A percentile compares a stretch with the other conserved stretches of the same genome.
Evolutionary conservation across 202 grass and related monocot genomes (phyloP).

Genomic region (Panicum virgatum): DNA sequence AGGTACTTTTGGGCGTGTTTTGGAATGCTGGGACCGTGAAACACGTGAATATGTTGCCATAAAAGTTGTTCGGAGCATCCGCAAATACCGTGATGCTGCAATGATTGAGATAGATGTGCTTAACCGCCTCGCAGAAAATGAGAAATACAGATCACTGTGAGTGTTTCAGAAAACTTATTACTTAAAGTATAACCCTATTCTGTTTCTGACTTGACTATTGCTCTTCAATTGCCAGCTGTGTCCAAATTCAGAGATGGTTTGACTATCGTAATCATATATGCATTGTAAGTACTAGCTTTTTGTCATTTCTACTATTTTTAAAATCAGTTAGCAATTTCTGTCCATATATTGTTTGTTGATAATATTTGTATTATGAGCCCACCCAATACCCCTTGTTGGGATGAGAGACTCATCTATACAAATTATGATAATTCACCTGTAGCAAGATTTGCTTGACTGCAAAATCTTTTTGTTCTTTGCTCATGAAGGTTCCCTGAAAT

Average conservation of each 20-base stretch:
- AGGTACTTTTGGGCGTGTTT: constrained; percentile 96
- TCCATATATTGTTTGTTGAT: constrained; percentile 19
- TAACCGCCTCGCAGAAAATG: constrained; percentile 71
- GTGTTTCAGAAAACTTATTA: constrained; percentile 30
- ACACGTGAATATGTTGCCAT: constrained; percentile 83
- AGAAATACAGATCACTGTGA: constrained; percentile 71
- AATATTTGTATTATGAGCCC: constrained; percentile 27
- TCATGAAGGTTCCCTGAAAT: constrained; percentile 58
- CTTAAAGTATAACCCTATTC: constrained; percentile 9
- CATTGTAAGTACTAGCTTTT: constrained; percentile 89
- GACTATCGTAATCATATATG: constrained; percentile 99
- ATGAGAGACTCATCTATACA: constrained; percentile 16
- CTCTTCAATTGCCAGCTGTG: constrained; percentile 61
- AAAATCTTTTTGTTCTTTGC: constrained; percentile 39
- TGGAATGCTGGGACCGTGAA: constrained; percentile 99
- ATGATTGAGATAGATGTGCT: constrained; percentile 95
- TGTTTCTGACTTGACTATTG: constrained; percentile 18
- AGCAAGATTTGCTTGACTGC: constrained; percentile 26
- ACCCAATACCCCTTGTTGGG: not conserved
- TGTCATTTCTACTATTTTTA: constrained; percentile 24
- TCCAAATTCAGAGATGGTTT: constrained; percentile 97
- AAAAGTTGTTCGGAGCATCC: constrained; percentile 87
- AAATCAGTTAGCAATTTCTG: constrained; percentile 18
- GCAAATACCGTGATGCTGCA: constrained; percentile 82
- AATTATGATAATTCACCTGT: constrained; percentile 16